Evolutionary conservation across 78 protist genomes (phyloP).

Genomic region (Mastigamoeba balamuthi): DNA sequence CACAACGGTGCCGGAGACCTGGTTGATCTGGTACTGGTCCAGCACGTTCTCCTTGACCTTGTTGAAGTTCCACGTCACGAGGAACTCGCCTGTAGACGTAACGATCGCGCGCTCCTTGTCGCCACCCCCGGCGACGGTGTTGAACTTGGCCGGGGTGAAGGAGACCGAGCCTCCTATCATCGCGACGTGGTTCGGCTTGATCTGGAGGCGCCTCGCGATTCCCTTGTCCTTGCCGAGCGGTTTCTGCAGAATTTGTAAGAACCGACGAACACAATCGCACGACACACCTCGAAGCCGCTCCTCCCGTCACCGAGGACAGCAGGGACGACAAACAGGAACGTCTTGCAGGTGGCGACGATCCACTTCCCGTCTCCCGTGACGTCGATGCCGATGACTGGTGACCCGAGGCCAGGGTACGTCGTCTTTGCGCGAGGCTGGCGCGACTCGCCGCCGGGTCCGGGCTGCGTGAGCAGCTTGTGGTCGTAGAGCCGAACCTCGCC

Average conservation of each 20-base stretch:
- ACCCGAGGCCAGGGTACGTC: slow-evolving; percentile 51
- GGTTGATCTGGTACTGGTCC: slow-evolving; percentile 21
- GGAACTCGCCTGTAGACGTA: slow-evolving; percentile 37
- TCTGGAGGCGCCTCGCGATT: slow-evolving; percentile 23
- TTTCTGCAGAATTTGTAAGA: neutral
- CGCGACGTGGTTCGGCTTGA: slow-evolving; percentile 21
- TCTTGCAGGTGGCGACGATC: slow-evolving; percentile 58
- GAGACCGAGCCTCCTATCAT: slow-evolving; percentile 31
- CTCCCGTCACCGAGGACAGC: slow-evolving; percentile 22
- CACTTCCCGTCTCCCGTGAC: slow-evolving; percentile 48
- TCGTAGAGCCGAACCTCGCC: slow-evolving; percentile 45
- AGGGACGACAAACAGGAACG: slow-evolving; percentile 30
- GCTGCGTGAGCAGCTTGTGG: slow-evolving; percentile 2
- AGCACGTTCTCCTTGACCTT: slow-evolving; percentile 11
- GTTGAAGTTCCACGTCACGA: slow-evolving; percentile 62
- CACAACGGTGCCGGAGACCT: slow-evolving; percentile 17
- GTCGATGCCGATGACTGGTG: slow-evolving; percentile 35
- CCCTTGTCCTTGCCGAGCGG: slow-evolving; percentile 7
- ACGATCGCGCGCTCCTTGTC: slow-evolving; percentile 39
- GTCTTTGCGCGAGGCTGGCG: slow-evolving; percentile 28
- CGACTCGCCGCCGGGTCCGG: neutral
- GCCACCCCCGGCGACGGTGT: neutral
- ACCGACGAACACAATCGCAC: neutral
- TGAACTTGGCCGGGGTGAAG: slow-evolving; percentile 58
- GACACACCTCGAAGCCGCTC: slow-evolving; percentile 34